Evolutionary conservation across 148 eudicot genomes (phyloP).

Genomic region (Oxyria digyna): DNA sequence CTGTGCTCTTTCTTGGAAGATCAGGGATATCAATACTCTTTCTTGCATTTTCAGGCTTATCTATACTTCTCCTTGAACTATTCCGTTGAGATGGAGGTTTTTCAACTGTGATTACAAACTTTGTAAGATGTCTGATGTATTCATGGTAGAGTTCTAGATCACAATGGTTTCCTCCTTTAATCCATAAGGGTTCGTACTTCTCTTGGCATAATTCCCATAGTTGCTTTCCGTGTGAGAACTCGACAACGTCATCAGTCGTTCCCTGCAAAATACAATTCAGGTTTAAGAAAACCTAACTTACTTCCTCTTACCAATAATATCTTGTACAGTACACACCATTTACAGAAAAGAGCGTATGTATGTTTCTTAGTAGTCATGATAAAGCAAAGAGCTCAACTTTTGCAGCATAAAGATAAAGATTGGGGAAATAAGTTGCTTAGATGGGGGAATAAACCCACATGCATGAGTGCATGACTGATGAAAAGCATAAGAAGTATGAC

Average conservation of each 20-base stretch:
- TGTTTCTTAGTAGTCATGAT: neutral
- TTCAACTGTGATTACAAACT: constrained; percentile 53
- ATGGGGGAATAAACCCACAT: neutral
- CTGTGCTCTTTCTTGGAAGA: constrained; percentile 53
- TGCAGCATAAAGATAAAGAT: neutral
- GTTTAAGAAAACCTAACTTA: neutral
- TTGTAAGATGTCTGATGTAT: constrained; percentile 71
- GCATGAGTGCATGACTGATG: neutral
- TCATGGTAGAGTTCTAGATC: constrained; percentile 84
- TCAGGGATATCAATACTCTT: constrained; percentile 53
- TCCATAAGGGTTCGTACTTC: constrained; percentile 87
- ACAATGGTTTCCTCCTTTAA: constrained; percentile 89
- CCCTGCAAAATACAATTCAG: constrained; percentile 44
- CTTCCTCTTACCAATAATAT: neutral
- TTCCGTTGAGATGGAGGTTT: constrained; percentile 63
- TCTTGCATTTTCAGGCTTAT: constrained; percentile 46
- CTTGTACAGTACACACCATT: neutral
- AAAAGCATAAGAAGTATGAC: neutral
- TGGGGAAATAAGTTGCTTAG: neutral
- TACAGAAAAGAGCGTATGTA: neutral
- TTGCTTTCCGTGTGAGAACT: constrained; percentile 89
- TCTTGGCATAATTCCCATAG: constrained; percentile 74
- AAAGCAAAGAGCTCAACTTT: neutral
- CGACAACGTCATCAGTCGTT: constrained; percentile 92
- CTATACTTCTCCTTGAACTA: constrained; percentile 54